A percentile compares a stretch with the other conserved stretches of the same genome.
These are phyloP conservation scores for Phytophthora ohioensis DNA, from an alignment of 352 stramenopile species.

Conservation along the genomic window DNA sequence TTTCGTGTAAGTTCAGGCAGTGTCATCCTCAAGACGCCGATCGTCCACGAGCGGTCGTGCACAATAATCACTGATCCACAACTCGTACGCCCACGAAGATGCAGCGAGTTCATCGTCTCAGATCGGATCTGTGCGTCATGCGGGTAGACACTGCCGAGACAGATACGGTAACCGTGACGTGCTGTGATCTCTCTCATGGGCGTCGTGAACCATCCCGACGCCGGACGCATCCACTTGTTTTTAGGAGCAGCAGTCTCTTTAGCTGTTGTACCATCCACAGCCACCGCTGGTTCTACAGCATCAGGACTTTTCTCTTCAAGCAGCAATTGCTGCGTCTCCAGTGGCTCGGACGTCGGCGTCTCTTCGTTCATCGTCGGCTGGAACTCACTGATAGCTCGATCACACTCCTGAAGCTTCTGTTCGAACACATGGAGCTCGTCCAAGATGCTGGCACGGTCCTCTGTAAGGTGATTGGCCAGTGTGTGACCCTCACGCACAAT, in stretches of 20 bases:
- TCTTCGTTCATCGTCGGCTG: conserved; percentile 29
- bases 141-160: conserved; percentile 87
- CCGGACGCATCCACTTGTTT: conserved; percentile 80
- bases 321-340: conserved; percentile 33
- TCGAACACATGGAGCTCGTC: conserved; percentile 87
- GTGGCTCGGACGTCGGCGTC: neutral
- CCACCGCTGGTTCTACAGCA: neutral
- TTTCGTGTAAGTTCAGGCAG: conserved; percentile 61
- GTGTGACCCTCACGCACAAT: conserved; percentile 85
- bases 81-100: conserved; percentile 62
- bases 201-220: conserved; percentile 87
- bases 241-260: neutral
- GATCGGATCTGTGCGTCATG: conserved; percentile 88
- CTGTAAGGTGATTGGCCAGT: conserved; percentile 85
- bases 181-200: conserved; percentile 77
- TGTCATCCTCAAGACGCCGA: conserved; percentile 69
- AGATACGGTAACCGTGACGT: conserved; percentile 86
- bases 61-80: conserved; percentile 86
- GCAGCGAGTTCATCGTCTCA: conserved; percentile 69
- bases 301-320: conserved; percentile 28
- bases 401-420: conserved; percentile 82
- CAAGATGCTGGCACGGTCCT: conserved; percentile 80
- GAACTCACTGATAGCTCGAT: conserved; percentile 65
- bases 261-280: neutral
- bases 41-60: conserved; percentile 84